Percentiles rank a stretch among this genome's conserved stretches.
Evolutionary conservation across 345 rosid species (phyloP).

Genomic region (Salix suchowensis): DNA sequence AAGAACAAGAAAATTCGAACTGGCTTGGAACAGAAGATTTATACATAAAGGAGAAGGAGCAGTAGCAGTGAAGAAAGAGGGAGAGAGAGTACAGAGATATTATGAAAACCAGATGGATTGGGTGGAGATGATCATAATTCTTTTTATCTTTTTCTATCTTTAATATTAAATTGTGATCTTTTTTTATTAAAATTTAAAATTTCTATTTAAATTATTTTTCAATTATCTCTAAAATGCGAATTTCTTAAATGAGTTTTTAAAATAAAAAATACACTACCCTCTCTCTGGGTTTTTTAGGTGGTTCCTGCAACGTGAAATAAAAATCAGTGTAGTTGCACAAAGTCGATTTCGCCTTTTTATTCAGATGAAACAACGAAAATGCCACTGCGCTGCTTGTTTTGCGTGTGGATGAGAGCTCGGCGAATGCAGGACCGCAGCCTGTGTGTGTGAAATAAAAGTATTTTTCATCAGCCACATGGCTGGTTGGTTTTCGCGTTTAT

Average conservation of each 20-base stretch:
- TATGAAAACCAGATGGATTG: conserved; percentile 15
- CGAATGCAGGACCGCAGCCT: neutral
- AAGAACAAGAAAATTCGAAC: neutral
- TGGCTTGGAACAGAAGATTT: neutral
- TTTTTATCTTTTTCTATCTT: neutral
- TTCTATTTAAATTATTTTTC: no score
- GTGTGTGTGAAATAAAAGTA: neutral
- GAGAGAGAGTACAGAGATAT: neutral
- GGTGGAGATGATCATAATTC: conserved; percentile 2
- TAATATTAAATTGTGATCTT: neutral
- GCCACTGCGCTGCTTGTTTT: neutral
- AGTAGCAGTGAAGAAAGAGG: neutral
- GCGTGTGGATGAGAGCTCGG: neutral
- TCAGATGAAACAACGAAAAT: neutral
- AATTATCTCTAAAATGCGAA: no score
- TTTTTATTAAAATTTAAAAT: no score
- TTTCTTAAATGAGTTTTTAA: no score
- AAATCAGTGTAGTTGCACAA: neutral
- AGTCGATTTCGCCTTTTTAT: neutral
- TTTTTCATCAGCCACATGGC: neutral
- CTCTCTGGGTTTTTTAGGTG: no score
- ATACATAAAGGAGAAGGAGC: neutral
- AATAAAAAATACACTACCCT: no score
- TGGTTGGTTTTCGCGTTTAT: neutral
- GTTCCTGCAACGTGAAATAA: no score